A percentile compares a stretch with the other conserved stretches of the same genome.
Evolutionary conservation across 495 filamentous ascomycete genomes (phyloP).

Genomic region (Podospora australis): DNA sequence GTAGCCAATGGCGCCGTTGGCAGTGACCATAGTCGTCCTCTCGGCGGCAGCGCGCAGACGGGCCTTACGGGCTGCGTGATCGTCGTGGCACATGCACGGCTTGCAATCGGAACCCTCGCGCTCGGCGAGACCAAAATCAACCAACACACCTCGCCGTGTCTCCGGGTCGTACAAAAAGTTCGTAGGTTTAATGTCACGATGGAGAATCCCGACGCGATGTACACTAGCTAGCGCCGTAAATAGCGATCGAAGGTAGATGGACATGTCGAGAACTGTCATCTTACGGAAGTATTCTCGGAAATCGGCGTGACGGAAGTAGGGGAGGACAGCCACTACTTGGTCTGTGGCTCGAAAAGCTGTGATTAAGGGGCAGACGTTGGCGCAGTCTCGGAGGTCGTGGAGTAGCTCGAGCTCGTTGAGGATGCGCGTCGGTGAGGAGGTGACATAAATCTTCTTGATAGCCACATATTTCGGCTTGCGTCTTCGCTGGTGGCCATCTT

Average conservation of each 20-base stretch:
- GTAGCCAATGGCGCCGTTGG: slow-evolving; percentile 46
- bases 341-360: slow-evolving; percentile 91
- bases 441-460: slow-evolving; percentile 99
- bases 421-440: slow-evolving; percentile 84
- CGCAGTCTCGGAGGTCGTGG: slow-evolving; percentile 77
- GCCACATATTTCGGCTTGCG: slow-evolving; percentile 73
- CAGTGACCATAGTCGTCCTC: background rate
- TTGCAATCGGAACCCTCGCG: slow-evolving; percentile 66
- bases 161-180: slow-evolving; percentile 94
- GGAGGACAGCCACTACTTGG: slow-evolving; percentile 90
- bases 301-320: slow-evolving; percentile 91
- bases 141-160: slow-evolving; percentile 76
- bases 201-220: slow-evolving; percentile 75
- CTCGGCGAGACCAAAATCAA: slow-evolving; percentile 95
- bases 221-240: slow-evolving; percentile 80
- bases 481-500: slow-evolving; percentile 20
- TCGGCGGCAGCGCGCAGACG: background rate
- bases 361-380: slow-evolving; percentile 86
- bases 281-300: slow-evolving; percentile 92
- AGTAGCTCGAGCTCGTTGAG: slow-evolving; percentile 95
- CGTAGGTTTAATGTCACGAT: slow-evolving; percentile 98
- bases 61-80: slow-evolving; percentile 28
- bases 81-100: slow-evolving; percentile 63
- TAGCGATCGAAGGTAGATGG: slow-evolving; percentile 80
- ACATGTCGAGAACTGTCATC: slow-evolving; percentile 77